A percentile compares a stretch with the other conserved stretches of the same genome.
Evolutionary conservation across 2,329 filamentous ascomycete species (phyloP).

Genomic region (Podosphaera fusca): DNA sequence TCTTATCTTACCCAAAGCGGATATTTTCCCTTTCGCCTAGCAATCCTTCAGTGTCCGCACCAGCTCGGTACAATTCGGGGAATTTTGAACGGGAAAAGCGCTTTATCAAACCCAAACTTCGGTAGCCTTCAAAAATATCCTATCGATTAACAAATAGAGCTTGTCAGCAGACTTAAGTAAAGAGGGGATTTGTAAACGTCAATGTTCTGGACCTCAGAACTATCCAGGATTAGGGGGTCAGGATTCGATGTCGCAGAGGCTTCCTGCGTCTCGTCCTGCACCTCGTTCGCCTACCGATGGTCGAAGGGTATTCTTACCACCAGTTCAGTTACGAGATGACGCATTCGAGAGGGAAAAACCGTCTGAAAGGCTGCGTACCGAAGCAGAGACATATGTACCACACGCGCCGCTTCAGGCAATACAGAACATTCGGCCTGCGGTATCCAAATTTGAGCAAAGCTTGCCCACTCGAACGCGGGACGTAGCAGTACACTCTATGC

Average conservation of each 20-base stretch:
- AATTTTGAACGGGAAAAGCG: too few species aligned
- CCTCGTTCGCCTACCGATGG: conserved; percentile 21
- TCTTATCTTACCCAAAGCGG: too few species aligned
- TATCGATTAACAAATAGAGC: too few species aligned
- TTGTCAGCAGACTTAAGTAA: conserved; percentile 14
- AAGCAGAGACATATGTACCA: conserved; percentile 8
- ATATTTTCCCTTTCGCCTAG: too few species aligned
- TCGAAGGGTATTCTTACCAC: conserved; percentile 15
- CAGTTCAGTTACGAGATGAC: conserved; percentile 16
- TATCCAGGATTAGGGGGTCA: conserved; percentile 30
- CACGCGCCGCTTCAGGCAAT: conserved; percentile 8
- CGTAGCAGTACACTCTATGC: conserved; percentile 17
- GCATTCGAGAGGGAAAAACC: conserved; percentile 9
- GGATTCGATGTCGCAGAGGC: conserved; percentile 41
- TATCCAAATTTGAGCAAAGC: not conserved
- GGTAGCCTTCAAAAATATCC: too few species aligned
- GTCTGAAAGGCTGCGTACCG: conserved; percentile 9
- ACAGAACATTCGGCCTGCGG: conserved; percentile 7
- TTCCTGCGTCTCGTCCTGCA: conserved; percentile 30
- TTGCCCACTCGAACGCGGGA: conserved; percentile 9
- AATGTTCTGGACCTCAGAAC: conserved; percentile 32
- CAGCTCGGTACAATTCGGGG: too few species aligned
- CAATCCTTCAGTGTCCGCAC: too few species aligned
- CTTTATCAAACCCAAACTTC: too few species aligned
- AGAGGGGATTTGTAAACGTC: conserved; percentile 21